Conservation (phyloP, 805 yeast species). For the Saturnispora galanensis region DNA sequence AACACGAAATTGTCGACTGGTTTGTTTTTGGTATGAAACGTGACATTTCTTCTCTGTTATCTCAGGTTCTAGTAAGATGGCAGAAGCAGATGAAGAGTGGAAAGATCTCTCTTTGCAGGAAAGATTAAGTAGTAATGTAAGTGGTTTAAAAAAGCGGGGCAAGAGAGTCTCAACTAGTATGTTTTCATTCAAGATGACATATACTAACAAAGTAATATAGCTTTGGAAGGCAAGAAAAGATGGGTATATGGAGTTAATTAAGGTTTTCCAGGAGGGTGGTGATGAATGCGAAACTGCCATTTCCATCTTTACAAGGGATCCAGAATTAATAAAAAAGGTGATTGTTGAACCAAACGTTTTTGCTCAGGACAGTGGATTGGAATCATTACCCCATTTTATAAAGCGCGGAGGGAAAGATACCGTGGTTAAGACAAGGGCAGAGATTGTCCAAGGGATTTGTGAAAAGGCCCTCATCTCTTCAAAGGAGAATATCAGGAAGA, state of each 20-base stretch:
- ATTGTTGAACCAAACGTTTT: slow-evolving; percentile 79
- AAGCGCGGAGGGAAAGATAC: slow-evolving; percentile 44
- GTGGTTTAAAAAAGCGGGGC: slow-evolving; percentile 15
- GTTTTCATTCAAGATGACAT: slow-evolving; percentile 6
- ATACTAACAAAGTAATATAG: slow-evolving; percentile 13
- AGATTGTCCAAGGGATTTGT: slow-evolving; percentile 43
- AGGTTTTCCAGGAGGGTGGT: slow-evolving; percentile 30
- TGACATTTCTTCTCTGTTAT: background rate
- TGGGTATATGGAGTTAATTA: slow-evolving; percentile 64
- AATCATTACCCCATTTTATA: slow-evolving; percentile 43
- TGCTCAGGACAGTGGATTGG: slow-evolving; percentile 78
- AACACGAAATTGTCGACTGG: background rate
- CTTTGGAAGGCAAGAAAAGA: slow-evolving; percentile 77
- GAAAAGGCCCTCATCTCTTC: slow-evolving; percentile 78
- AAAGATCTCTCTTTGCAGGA: slow-evolving; percentile 56
- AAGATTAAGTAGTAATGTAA: slow-evolving; percentile 51
- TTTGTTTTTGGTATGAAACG: slow-evolving; percentile 1
- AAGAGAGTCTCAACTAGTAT: background rate
- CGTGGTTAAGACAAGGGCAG: slow-evolving; percentile 31
- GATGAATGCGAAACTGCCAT: background rate
- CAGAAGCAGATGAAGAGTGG: slow-evolving; percentile 47
- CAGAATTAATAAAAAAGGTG: slow-evolving; percentile 46
- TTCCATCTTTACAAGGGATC: slow-evolving; percentile 33
- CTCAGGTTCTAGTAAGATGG: slow-evolving; percentile 7
- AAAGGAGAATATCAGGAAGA: slow-evolving; percentile 63